phyloP scores from a whole-genome alignment of 768 basidiomycete species.

The Dendrothele bispora region DNA sequence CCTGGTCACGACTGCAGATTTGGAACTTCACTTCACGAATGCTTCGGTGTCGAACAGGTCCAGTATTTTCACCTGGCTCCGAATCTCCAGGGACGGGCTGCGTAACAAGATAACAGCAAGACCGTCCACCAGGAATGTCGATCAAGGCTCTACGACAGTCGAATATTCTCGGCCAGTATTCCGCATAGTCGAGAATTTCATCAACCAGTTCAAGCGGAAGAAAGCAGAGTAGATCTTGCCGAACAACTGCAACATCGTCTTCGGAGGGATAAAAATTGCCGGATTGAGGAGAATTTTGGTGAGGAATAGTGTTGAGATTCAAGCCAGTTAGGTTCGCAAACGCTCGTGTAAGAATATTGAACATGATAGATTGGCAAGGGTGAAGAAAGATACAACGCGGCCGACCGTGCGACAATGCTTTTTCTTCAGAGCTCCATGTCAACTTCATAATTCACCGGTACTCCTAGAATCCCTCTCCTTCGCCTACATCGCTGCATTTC shows the following conservation, averaged over 20 bases:
- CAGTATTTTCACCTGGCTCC: not conserved
- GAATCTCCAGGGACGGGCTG: conserved; percentile 19
- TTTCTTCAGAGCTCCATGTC: too few relatives aligned
- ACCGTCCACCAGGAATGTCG: too few relatives aligned
- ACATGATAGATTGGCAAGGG: too few relatives aligned
- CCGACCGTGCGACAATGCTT: too few relatives aligned
- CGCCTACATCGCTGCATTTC: too few relatives aligned
- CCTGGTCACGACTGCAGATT: conserved; percentile 22
- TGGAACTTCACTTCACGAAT: conserved; percentile 22
- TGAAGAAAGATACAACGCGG: too few relatives aligned
- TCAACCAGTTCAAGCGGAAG: conserved; percentile 28
- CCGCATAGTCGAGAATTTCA: conserved; percentile 22
- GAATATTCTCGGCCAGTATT: conserved; percentile 26
- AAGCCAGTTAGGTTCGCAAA: too few relatives aligned
- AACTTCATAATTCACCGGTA: too few relatives aligned
- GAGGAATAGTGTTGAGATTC: too few relatives aligned
- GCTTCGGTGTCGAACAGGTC: not conserved
- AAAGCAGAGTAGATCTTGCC: conserved; percentile 11
- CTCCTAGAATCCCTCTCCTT: too few relatives aligned
- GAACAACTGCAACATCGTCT: conserved; percentile 19
- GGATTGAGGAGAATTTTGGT: conserved; percentile 8
- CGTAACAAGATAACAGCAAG: conserved; percentile 19
- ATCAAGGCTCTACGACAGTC: not conserved
- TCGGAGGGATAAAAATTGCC: not conserved
- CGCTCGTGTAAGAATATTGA: too few relatives aligned